Evolutionary conservation across 2,329 filamentous ascomycete species (phyloP).

Genomic region (Aspergillus piperis): DNA sequence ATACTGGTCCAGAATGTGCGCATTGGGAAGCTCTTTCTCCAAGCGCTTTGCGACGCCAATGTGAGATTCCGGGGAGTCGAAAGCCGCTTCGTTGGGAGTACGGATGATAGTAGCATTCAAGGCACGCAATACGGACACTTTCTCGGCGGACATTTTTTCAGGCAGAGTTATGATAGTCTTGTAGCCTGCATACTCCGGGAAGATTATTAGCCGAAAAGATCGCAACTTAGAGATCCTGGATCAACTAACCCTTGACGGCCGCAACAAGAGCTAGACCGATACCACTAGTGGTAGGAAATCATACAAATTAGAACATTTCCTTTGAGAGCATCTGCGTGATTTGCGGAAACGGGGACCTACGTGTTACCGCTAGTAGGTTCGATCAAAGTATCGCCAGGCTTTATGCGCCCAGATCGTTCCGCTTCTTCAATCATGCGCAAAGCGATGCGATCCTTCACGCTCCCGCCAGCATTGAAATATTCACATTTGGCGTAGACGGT

Average conservation of each 20-base stretch:
- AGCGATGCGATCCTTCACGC: constrained; percentile 93
- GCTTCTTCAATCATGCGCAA: constrained; percentile 97
- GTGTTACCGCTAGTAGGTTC: constrained; percentile 98
- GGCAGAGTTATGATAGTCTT: constrained; percentile 98
- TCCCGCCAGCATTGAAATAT: constrained; percentile 90
- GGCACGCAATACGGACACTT: constrained; percentile 90
- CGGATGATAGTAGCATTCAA: constrained; percentile 96
- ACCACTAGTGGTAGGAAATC: constrained; percentile 51
- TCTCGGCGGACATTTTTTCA: constrained; percentile 99
- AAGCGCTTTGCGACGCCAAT: constrained; percentile 90
- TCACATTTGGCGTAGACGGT: constrained; percentile 90
- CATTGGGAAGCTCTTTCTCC: constrained; percentile 94
- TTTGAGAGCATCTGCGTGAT: neutral
- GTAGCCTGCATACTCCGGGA: constrained; percentile 59
- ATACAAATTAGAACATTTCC: neutral
- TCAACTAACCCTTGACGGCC: constrained; percentile 71
- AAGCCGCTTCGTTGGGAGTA: constrained; percentile 93
- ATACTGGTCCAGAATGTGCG: constrained; percentile 97
- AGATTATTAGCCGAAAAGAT: constrained; percentile 1
- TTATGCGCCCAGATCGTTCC: constrained; percentile 87
- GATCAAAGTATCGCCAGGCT: constrained; percentile 94
- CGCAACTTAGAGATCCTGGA: neutral
- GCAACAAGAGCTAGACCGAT: constrained; percentile 93
- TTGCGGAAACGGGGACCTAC: constrained; percentile 28
- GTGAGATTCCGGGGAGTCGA: constrained; percentile 91